phyloP scores from a whole-genome alignment of 2,329 filamentous ascomycete genomes.

The Tolypocladium amazonense region DNA sequence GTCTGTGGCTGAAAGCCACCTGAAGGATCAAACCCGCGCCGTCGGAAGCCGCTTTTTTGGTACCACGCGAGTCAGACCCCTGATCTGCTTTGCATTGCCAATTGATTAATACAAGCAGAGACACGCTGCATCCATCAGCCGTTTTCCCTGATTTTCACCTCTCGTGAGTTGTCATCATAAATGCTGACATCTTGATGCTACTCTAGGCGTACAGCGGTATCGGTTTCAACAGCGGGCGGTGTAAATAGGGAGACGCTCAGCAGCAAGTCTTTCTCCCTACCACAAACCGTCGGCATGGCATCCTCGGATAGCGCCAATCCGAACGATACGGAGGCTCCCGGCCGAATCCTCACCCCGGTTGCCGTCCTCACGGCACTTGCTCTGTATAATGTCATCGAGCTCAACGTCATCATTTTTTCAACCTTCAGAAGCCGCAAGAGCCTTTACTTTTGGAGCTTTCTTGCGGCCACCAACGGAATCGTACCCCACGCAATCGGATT shows the following conservation, averaged over 20 bases:
- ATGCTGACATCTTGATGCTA: background rate
- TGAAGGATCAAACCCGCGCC: background rate
- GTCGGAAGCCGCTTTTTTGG: background rate
- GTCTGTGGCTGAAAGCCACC: background rate
- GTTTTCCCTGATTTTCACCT: background rate
- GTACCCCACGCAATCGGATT: slow-evolving; percentile 31
- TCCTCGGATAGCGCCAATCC: background rate
- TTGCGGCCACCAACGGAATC: slow-evolving; percentile 20
- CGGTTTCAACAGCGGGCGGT: background rate
- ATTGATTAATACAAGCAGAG: too few species aligned
- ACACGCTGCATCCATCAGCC: background rate
- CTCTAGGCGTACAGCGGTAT: background rate
- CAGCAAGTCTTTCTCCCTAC: background rate
- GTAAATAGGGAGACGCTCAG: background rate
- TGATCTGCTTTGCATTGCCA: background rate
- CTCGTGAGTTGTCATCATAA: background rate
- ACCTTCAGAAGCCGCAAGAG: slow-evolving; percentile 18
- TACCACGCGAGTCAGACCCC: background rate
- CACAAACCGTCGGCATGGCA: background rate
- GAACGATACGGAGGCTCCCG: background rate
- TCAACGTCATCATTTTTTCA: slow-evolving; percentile 18
- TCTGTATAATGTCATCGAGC: slow-evolving; percentile 20
- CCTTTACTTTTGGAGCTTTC: slow-evolving; percentile 28
- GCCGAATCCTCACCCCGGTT: background rate
- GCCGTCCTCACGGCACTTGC: background rate